Evolutionary conservation across 1,284 basidiomycete genomes (phyloP).

Genomic region (Rhizoctonia solani): DNA sequence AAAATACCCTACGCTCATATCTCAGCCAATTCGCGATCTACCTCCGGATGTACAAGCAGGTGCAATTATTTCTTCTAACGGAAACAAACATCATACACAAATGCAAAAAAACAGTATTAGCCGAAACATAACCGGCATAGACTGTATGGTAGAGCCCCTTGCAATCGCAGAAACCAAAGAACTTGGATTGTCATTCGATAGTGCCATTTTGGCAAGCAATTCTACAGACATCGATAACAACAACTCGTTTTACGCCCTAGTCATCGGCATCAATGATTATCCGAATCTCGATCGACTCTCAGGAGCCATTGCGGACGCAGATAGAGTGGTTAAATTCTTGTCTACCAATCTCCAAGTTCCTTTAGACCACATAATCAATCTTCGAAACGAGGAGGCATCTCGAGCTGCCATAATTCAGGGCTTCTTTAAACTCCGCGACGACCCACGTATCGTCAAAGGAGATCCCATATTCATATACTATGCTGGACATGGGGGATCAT

Average conservation of each 20-base stretch:
- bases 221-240: no score
- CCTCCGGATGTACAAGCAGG: no score
- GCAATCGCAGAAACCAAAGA: no score
- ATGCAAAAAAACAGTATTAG: no score
- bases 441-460: slow-evolving; percentile 7
- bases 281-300: background rate
- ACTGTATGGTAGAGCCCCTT: no score
- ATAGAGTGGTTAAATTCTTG: background rate
- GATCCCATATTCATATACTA: slow-evolving; percentile 24
- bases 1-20: no score
- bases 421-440: background rate
- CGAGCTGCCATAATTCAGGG: slow-evolving; percentile 4
- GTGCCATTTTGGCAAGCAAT: no score
- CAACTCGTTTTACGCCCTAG: slow-evolving; percentile 9
- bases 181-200: no score
- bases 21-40: no score
- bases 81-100: no score
- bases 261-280: slow-evolving; percentile 29
- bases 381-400: background rate
- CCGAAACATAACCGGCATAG: no score
- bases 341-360: slow-evolving; percentile 12
- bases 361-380: background rate
- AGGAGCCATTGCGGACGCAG: slow-evolving; percentile 19
- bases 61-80: no score
- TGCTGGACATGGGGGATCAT: slow-evolving; percentile 20